phyloP scores from a whole-genome alignment of 2,329 filamentous ascomycete species.

The Pseudofabraea citricarpa region DNA sequence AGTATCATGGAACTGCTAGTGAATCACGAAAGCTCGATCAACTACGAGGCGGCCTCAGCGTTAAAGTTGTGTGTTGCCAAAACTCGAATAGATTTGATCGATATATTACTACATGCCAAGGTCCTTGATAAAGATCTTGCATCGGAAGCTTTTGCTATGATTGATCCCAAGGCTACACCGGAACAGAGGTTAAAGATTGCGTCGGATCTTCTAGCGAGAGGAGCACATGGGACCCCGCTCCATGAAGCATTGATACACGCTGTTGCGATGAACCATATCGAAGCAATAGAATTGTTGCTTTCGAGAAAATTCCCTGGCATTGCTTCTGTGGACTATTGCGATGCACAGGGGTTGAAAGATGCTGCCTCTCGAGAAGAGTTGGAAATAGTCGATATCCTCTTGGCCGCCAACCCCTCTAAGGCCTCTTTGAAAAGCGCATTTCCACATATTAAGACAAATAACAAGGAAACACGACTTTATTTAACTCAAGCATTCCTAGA shows the following conservation, averaged over 20 bases:
- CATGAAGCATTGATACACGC: conserved; percentile 7
- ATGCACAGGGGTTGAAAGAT: conserved; percentile 1
- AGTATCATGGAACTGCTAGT: not conserved
- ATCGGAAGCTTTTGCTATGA: conserved; percentile 2
- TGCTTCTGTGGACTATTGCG: conserved; percentile 9
- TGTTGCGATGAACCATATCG: conserved; percentile 2
- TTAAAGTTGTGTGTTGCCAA: not conserved
- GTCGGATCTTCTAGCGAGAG: conserved; percentile 4
- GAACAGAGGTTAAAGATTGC: conserved; percentile 1
- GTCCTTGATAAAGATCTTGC: conserved; percentile 1
- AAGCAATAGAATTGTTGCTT: conserved; percentile 3
- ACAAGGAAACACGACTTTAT: not conserved
- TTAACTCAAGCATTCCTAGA: not conserved
- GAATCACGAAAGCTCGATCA: not conserved
- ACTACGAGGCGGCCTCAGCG: not conserved
- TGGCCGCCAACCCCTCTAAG: not conserved
- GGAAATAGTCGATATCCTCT: not conserved
- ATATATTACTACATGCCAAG: conserved; percentile 1
- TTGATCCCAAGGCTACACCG: conserved; percentile 1
- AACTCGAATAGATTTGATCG: conserved; percentile 4
- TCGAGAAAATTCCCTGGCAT: not conserved
- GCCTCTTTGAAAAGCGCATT: not conserved
- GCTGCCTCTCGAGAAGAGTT: not conserved
- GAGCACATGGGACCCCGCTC: conserved; percentile 2
- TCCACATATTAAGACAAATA: not conserved